phyloP scores from a whole-genome alignment of 345 rosid genomes.

The Melaleuca alternifolia region DNA sequence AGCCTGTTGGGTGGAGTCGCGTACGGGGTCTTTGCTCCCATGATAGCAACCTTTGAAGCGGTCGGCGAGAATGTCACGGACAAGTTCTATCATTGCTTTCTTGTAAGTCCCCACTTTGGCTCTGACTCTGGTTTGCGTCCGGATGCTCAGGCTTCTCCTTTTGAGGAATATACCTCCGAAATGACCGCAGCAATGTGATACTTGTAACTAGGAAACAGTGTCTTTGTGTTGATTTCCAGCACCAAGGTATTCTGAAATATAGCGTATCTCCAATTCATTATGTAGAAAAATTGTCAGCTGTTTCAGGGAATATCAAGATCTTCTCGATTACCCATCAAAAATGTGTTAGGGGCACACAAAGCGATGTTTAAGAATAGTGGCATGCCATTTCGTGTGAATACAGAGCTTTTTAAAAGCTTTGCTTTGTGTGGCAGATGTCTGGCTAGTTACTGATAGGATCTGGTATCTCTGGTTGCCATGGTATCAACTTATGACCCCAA shows the following conservation, averaged over 20 bases:
- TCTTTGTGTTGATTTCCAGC: background rate
- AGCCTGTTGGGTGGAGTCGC: constrained; percentile 70
- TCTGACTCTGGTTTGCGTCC: background rate
- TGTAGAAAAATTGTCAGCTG: background rate
- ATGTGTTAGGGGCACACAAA: background rate
- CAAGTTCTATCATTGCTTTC: constrained; percentile 65
- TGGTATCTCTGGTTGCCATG: background rate
- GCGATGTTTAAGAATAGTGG: background rate
- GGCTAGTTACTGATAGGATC: background rate
- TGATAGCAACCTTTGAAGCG: constrained; percentile 72
- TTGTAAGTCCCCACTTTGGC: constrained; percentile 18
- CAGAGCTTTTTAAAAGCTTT: background rate
- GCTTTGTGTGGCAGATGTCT: background rate
- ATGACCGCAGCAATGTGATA: background rate
- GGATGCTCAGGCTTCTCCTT: background rate
- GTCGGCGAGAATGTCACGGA: constrained; percentile 48
- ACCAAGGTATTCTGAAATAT: background rate
- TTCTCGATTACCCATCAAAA: background rate
- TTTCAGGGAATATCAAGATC: background rate
- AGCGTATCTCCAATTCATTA: background rate
- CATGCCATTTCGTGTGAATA: background rate
- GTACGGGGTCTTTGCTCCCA: constrained; percentile 67
- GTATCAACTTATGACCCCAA: background rate
- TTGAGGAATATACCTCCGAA: too few species aligned
- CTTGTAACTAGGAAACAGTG: background rate